These are phyloP conservation scores for Sphaerulina musiva DNA, from an alignment of 2,329 filamentous ascomycete genomes.

Conservation along the genomic window DNA sequence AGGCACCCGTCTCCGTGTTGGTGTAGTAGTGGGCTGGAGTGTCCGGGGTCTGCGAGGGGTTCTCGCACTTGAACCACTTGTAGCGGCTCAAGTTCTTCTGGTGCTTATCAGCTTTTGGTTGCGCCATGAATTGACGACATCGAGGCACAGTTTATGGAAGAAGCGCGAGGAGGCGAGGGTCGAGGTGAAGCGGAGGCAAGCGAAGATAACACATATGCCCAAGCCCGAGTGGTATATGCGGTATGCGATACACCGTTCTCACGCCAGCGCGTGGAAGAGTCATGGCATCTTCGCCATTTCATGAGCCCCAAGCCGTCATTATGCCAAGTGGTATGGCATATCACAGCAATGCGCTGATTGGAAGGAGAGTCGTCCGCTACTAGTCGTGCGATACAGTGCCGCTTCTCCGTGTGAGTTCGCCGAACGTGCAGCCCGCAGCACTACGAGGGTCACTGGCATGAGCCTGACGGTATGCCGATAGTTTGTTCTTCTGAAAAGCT, in stretches of 20 bases:
- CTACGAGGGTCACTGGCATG: no score
- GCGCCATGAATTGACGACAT: not conserved
- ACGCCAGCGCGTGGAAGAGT: not conserved
- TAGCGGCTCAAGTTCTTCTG: slow-evolving; percentile 15
- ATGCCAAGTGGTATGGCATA: not conserved
- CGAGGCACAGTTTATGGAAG: not conserved
- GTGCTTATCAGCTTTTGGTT: not conserved
- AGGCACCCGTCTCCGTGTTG: slow-evolving; percentile 25
- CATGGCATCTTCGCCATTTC: not conserved
- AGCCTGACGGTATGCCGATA: no score
- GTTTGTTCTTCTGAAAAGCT: no score
- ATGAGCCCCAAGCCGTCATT: not conserved
- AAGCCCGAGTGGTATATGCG: not conserved
- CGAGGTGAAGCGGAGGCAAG: not conserved
- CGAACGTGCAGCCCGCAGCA: no score
- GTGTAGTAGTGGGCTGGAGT: slow-evolving; percentile 26
- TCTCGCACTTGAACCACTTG: slow-evolving; percentile 17
- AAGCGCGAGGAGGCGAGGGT: not conserved
- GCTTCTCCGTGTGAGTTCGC: not conserved
- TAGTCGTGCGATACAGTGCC: not conserved
- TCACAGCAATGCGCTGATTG: not conserved
- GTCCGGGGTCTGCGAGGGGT: slow-evolving; percentile 7
- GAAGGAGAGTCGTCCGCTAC: not conserved
- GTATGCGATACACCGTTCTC: not conserved
- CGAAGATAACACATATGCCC: not conserved